Base-by-base conservation (phyloP, 192 early-diverging fungal genomes). In the Thoreauomyces humboldtii region DNA sequence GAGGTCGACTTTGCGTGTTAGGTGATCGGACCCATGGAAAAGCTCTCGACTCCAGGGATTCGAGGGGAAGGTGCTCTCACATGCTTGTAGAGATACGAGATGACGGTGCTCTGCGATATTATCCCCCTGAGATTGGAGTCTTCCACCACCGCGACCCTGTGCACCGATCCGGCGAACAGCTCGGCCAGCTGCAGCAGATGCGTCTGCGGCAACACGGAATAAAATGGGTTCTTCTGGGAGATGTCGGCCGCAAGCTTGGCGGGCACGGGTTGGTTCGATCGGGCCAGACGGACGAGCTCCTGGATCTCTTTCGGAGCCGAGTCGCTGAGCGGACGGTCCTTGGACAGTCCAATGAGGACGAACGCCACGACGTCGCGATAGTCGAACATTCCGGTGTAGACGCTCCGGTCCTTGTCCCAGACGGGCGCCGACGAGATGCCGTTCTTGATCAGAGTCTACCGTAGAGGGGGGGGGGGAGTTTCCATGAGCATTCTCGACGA, bases 361-460 rank as follows among this genome's bases (percentile, higher is more conserved):
- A 88, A 94, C 0, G 89, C 77, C 59, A 90, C 88, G 47, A 91
- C 68, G 55, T 94, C 92, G 54, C 69, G 35, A 61, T 88, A 87
- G 64, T 94, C 92, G 75, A 94, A 91, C 88, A 94, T 90, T 34
- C 92, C 92, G 17, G 89, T 77, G 69, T 84, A 94, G 17, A 75
- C 72, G 15, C 77, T 81, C 31, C 61, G 75, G 24, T 68, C 66
- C 64, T 74, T 47, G 43, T 88, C 89, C 69, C 85, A 91, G 1
- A 94, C 83, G 2, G 92, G 92, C 0, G 90, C 90, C 0, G 90
- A 91, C 5, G 88, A 88, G 55, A 94, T 87, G 45, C 81, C 81
- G 60, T 90, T 82, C 61, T 87, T 66, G 28, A 91, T 85, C 15
- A 94, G 76, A 0, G 79, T 69, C 68, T 56, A 35, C 5, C 11